phyloP scores from a whole-genome alignment of 352 stramenopile genomes.

The Globisporangium spinosum region DNA sequence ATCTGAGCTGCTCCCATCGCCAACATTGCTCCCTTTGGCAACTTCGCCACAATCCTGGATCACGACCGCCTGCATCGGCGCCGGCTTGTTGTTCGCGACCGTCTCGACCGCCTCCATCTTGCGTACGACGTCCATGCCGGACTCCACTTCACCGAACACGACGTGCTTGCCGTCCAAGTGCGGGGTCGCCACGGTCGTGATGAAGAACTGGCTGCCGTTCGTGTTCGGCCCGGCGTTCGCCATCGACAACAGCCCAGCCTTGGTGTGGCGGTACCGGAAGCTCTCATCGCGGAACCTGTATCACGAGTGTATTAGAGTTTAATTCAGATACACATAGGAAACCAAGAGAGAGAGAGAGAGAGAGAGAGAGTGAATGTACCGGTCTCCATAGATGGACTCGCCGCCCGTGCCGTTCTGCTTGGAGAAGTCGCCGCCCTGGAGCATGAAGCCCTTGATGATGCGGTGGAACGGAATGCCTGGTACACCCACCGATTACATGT shows the following conservation, averaged over 20 bases:
- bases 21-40: conserved; percentile 19
- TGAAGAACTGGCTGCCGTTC: conserved; percentile 86
- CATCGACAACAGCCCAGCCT: conserved; percentile 93
- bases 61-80: conserved; percentile 82
- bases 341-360: background rate
- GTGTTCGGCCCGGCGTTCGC: conserved; percentile 87
- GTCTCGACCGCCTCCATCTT: conserved; percentile 92
- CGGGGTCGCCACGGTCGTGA: conserved; percentile 83
- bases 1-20: conserved; percentile 3
- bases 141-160: conserved; percentile 96
- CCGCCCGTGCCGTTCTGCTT: conserved; percentile 79
- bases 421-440: conserved; percentile 77
- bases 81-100: conserved; percentile 72
- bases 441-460: conserved; percentile 87
- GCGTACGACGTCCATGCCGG: conserved; percentile 62
- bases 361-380: conserved; percentile 7
- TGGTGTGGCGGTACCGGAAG: conserved; percentile 92
- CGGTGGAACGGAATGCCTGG: conserved; percentile 72
- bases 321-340: background rate
- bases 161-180: conserved; percentile 99
- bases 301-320: background rate
- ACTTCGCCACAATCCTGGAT: conserved; percentile 93
- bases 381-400: conserved; percentile 80
- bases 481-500: conserved; percentile 12
- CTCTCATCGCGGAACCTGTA: conserved; percentile 92